Evolutionary conservation across 2,329 filamentous ascomycete species (phyloP), one percentile per base, ranked within the genome.

Genomic region (Biscogniauxia mediterranea): DNA sequence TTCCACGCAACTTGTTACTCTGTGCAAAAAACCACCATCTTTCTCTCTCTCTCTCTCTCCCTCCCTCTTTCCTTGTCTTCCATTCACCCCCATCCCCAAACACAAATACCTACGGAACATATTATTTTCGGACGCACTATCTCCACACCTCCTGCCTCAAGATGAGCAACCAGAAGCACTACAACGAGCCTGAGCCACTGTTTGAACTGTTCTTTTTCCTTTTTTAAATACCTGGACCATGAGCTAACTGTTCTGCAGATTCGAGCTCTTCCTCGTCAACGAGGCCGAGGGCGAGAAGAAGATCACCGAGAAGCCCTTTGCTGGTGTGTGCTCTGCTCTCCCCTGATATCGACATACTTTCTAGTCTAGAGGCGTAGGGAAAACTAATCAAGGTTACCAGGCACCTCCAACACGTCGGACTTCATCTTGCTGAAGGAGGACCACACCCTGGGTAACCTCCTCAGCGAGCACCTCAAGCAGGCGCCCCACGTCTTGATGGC

Each of bases 401-500:
- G 92, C 73, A 93, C 96, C 74, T 92, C 94, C 21, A 96, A 97
- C 75, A 93, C 91, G n/a, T 91, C 92, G 9, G 91, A 97, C 77
- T 99, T 99, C 80, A 88, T 92, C 61, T 88, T 99, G 78, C 92
- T 92, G 78, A 98, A 97, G 77, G 95, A 99, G 77, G 95, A 99
- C 71, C 94, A 97, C 79, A 97, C 94, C 1, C 85, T 99, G 25
- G 95, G 89, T 70, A 97, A 99, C 76, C 84, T 99, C 59, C 84
- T 99, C 60, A 86, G 90, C 54, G 89, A 92, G 71, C 91, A 94
- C 71, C 89, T 99, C 60, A 88, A 95, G 79, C 88, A 91, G 75
- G 90, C 92, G 71, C 85, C 87, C 19, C 89, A 96, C 74, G 90
- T 99, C 69, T 81, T 90, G 70, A 96, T 98, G 83, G 89, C 93